Evolutionary conservation across 2,329 filamentous ascomycete genomes (phyloP), one percentile per base, ranked within the genome.

Genomic region (Verruconis gallopava): DNA sequence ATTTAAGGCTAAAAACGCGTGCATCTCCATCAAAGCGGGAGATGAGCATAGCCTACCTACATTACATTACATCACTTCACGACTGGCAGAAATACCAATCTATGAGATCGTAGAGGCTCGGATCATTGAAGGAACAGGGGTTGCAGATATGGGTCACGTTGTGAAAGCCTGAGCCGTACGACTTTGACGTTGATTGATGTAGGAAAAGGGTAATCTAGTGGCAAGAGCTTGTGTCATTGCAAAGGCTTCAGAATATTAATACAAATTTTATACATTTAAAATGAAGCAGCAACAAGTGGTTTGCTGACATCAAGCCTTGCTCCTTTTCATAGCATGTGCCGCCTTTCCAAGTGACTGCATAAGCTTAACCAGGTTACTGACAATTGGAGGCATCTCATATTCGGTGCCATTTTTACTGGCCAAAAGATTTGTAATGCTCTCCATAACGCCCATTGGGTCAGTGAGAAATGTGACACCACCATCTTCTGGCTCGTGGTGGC

Each of bases 11-110:
- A 54, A 51, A 1, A 62, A 62, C 11, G 67, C 68, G 1, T 61
- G 50, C 2, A 54, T 79, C 39, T 55, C 59, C 39, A 66, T 77
- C 42, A 61, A 72, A 30, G 58, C 57, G 0, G 48, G 68, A 13
- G 66, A 73, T 49, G 73, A 67, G 73, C 59, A 72, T 37, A 59
- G 56, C 3, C 52, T 79, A 44, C 77, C 76, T 0, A 80, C 75
- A 2, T 56, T 79, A 40, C 73, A 79, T 50, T 71, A 79, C 51
- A 57, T 80, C 5, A 58, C 73, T 4, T 55, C 58, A 15, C 59
- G 65, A 12, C 53, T 79, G 43, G 65, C 65, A 1, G 69, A 74
- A 47, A 60, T 80, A 3, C 75, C 74, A 0, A 54, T 77, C 2
- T 76, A 72, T 49, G 67, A 69, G 43, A 54, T 79, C 30, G 57